Evolutionary conservation across 2,329 filamentous ascomycete genomes (phyloP).

Genomic region (Pseudogymnoascus sp.): DNA sequence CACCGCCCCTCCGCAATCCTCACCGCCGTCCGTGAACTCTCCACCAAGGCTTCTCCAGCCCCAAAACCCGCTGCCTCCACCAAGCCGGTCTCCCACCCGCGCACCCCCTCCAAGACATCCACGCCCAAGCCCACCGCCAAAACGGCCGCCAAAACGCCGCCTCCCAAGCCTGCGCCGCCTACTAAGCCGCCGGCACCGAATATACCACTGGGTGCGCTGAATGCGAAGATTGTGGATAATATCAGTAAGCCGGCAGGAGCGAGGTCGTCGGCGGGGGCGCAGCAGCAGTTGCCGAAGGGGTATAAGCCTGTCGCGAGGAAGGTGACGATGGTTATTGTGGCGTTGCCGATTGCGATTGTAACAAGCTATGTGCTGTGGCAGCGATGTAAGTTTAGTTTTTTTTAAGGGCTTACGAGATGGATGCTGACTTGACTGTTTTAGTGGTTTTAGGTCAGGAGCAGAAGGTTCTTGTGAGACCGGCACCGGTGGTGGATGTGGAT

Average conservation of each 20-base stretch:
- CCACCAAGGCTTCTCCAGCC: background rate
- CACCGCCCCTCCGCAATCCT: background rate
- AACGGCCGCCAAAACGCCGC: background rate
- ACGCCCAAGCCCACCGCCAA: background rate
- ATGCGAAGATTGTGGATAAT: conserved; percentile 23
- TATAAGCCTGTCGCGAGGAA: conserved; percentile 25
- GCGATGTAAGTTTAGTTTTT: conserved; percentile 20
- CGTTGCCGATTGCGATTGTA: conserved; percentile 25
- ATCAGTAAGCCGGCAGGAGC: conserved; percentile 23
- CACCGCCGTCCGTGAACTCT: background rate
- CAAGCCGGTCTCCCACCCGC: background rate
- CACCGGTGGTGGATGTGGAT: background rate
- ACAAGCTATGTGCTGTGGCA: conserved; percentile 28
- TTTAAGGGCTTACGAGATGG: background rate
- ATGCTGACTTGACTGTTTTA: conserved; percentile 5
- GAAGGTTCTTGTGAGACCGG: conserved; percentile 14
- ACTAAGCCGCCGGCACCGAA: background rate
- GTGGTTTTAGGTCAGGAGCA: conserved; percentile 19
- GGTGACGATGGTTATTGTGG: conserved; percentile 25
- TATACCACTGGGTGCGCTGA: conserved; percentile 15
- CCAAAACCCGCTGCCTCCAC: background rate
- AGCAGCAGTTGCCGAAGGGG: conserved; percentile 20
- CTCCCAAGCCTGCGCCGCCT: background rate
- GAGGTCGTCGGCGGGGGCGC: conserved; percentile 14
- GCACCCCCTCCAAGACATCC: background rate